Evolutionary conservation across 2,329 filamentous ascomycete species (phyloP), one percentile per base, ranked within the genome.

Genomic region (Eutypa lata): DNA sequence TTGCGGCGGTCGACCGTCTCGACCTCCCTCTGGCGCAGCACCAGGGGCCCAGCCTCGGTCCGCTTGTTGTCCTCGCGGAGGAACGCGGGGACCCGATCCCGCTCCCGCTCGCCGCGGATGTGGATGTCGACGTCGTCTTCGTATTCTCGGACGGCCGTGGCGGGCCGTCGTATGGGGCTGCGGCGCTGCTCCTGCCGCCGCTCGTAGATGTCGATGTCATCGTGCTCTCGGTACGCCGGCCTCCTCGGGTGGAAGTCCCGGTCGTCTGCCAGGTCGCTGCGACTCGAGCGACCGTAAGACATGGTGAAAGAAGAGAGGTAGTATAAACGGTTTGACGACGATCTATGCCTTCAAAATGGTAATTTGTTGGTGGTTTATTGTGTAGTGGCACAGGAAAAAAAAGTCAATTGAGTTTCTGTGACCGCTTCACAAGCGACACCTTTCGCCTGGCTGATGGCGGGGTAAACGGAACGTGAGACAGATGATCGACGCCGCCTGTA

Each of bases 11-110:
- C 79, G 54, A 79, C 62, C 1, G 76, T 80, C 69, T 83, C 81
- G 48, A 82, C 72, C 52, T 83, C 79, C 45, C 80, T 75, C 59
- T 78, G 71, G 49, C 81, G 76, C 47, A 84, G 72, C 18, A 84
- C 80, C 61, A 84, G 66, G 37, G 76, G 73, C 3, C 80, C 80
- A 24, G 74, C 68, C 53, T 83, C 80, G 24, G 66, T 53, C 14
- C 75, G 75, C 51, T 78, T 73, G 26, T 58, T 65, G 40, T 81
- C 78, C 2, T 81, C 76, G 48, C 79, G 76, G 53, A 83, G 66
- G 61, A 82, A 83, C 49, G 74, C 70, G 2, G 78, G 78, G 42
- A 75, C 70, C 71, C 67, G n/a, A 11, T 18, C 10, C 38, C 68
- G 65, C n/a, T 76, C 74, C 44, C 70, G 67, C 51, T 77, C 75